Percentiles rank a stretch among this genome's conserved stretches.
Evolutionary conservation across 75 land plant genomes (phyloP).

Genomic region (Cryptomeria japonica): DNA sequence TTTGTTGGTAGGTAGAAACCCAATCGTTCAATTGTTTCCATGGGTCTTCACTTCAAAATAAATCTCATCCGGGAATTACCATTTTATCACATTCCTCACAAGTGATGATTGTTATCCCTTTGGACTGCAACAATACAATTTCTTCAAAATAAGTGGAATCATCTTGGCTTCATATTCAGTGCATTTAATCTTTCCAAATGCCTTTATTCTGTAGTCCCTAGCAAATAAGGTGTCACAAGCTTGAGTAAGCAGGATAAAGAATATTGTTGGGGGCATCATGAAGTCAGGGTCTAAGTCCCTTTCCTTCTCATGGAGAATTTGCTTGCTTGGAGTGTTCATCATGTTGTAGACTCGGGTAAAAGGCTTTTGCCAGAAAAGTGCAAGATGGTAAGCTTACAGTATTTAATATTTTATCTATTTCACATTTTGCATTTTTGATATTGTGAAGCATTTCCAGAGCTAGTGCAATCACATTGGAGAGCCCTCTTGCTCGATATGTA

Average conservation of each 20-base stretch:
- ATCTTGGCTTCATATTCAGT: neutral
- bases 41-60: neutral
- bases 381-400: conserved; percentile 4
- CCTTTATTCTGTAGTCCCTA: neutral
- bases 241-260: neutral
- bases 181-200: neutral
- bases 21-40: neutral
- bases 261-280: neutral
- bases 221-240: neutral
- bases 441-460: neutral
- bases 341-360: neutral
- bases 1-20: neutral
- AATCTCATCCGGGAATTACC: neutral
- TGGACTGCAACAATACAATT: neutral
- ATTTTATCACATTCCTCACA: neutral
- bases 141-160: neutral
- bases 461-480: neutral
- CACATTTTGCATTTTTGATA: neutral
- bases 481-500: neutral
- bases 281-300: neutral
- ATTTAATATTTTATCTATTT: neutral
- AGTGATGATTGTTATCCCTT: neutral
- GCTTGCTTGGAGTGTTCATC: neutral
- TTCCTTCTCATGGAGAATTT: conserved; percentile 6
- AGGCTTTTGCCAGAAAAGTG: neutral